A percentile compares a stretch with the other conserved stretches of the same genome.
phyloP scores from a whole-genome alignment of 2,329 filamentous ascomycete genomes.

The Fusarium lyarnte region DNA sequence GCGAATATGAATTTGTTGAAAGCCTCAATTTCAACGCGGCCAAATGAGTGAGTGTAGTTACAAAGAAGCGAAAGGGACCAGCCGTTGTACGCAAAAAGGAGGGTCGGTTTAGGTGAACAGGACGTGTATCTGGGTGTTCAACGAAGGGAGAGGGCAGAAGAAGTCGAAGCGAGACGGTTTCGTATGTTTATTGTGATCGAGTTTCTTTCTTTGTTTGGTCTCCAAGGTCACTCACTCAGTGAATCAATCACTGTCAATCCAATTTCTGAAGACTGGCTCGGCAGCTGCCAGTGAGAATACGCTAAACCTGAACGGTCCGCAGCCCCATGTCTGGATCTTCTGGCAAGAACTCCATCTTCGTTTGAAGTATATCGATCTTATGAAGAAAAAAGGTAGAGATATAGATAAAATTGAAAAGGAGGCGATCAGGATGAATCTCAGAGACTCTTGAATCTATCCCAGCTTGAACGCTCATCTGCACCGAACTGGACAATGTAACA shows the following conservation, averaged over 20 bases:
- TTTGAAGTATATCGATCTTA: not conserved
- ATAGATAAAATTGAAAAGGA: too few species aligned
- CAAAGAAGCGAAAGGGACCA: not conserved
- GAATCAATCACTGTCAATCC: not conserved
- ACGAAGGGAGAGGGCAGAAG: not conserved
- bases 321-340: not conserved
- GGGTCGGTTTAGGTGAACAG: not conserved
- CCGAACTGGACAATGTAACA: not conserved
- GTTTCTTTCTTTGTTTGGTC: conserved; percentile 17
- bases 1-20: not conserved
- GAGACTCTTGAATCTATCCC: not conserved
- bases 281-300: not conserved
- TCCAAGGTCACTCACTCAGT: not conserved
- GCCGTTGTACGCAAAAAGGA: not conserved
- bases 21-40: too few species aligned
- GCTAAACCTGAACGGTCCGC: not conserved
- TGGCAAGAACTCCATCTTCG: not conserved
- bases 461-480: not conserved
- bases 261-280: not conserved
- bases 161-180: not conserved
- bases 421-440: not conserved
- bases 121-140: not conserved
- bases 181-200: not conserved
- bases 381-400: too few species aligned
- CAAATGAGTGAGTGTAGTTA: not conserved